Percentiles rank a stretch among this genome's conserved stretches.
phyloP scores from a whole-genome alignment of 2,329 filamentous ascomycete genomes.

The Alternaria hordeiaustralica region DNA sequence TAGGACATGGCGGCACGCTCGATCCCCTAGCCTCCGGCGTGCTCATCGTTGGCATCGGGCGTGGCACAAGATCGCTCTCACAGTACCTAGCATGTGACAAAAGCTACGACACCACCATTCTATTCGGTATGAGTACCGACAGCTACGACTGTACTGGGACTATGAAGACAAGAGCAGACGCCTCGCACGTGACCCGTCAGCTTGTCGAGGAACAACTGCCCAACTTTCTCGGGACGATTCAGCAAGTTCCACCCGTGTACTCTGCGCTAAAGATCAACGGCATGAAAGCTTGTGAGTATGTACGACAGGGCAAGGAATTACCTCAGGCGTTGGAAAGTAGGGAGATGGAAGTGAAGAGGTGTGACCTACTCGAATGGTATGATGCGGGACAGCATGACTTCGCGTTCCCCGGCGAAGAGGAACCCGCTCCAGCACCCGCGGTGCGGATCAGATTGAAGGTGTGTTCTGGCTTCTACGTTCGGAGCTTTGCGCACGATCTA shows the following conservation, averaged over 20 bases:
- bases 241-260: conserved; percentile 36
- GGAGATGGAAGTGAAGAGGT: conserved; percentile 37
- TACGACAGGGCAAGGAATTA: conserved; percentile 29
- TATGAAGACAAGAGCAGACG: conserved; percentile 16
- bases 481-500: conserved; percentile 43
- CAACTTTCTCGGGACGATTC: conserved; percentile 30
- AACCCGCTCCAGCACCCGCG: conserved; percentile 23
- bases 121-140: conserved; percentile 41
- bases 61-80: conserved; percentile 38
- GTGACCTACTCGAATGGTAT: conserved; percentile 36
- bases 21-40: conserved; percentile 41
- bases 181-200: conserved; percentile 25
- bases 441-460: conserved; percentile 33
- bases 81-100: conserved; percentile 37
- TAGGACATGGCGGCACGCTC: conserved; percentile 42
- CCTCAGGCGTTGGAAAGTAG: conserved; percentile 34
- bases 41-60: conserved; percentile 39
- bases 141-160: conserved; percentile 36
- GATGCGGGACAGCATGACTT: conserved; percentile 27
- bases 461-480: conserved; percentile 41
- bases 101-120: conserved; percentile 36
- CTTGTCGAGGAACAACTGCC: conserved; percentile 26
- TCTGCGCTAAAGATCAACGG: conserved; percentile 42
- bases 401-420: conserved; percentile 13
- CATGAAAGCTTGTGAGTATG: conserved; percentile 40